These are phyloP conservation scores for Huntiella decipiens DNA, from an alignment of 2,329 filamentous ascomycete genomes.

Conservation along the genomic window DNA sequence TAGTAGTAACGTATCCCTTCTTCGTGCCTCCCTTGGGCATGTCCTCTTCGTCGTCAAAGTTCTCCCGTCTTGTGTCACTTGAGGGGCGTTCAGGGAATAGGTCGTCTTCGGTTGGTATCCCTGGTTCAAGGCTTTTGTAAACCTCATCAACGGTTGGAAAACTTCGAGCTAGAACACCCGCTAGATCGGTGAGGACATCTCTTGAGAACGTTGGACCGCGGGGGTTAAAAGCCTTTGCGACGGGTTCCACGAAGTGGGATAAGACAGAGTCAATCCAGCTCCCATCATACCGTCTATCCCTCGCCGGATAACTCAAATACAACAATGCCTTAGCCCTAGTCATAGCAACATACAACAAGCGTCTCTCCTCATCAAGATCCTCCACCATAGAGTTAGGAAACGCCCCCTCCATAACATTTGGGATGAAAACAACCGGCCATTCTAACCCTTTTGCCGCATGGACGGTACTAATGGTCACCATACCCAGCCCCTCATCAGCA, in stretches of 20 bases:
- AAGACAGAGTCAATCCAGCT: slow-evolving; percentile 9
- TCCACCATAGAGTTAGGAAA: slow-evolving; percentile 80
- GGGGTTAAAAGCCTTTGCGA: slow-evolving; percentile 25
- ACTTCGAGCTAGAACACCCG: slow-evolving; percentile 48
- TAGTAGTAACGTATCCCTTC: slow-evolving; percentile 37
- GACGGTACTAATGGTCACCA: slow-evolving; percentile 86
- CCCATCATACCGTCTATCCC: not conserved
- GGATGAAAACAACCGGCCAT: slow-evolving; percentile 90
- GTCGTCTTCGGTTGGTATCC: slow-evolving; percentile 46
- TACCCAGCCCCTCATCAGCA: slow-evolving; percentile 30
- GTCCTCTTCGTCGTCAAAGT: slow-evolving; percentile 14
- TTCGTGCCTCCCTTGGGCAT: slow-evolving; percentile 19
- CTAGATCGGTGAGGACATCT: slow-evolving; percentile 43
- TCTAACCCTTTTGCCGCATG: slow-evolving; percentile 91
- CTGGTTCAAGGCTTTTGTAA: slow-evolving; percentile 29
- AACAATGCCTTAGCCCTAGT: slow-evolving; percentile 73
- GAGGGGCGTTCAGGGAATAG: slow-evolving; percentile 46
- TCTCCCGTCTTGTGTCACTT: not conserved
- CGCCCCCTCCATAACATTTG: slow-evolving; percentile 72
- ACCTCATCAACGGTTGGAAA: slow-evolving; percentile 38
- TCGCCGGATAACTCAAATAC: slow-evolving; percentile 58
- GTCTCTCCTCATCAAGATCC: slow-evolving; percentile 69
- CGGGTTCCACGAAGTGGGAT: slow-evolving; percentile 15
- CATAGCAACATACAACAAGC: slow-evolving; percentile 90
- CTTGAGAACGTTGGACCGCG: slow-evolving; percentile 53